A percentile compares a stretch with the other conserved stretches of the same genome.
Conservation (phyloP, 2,329 filamentous ascomycete genomes). For the Fusarium proliferatum region DNA sequence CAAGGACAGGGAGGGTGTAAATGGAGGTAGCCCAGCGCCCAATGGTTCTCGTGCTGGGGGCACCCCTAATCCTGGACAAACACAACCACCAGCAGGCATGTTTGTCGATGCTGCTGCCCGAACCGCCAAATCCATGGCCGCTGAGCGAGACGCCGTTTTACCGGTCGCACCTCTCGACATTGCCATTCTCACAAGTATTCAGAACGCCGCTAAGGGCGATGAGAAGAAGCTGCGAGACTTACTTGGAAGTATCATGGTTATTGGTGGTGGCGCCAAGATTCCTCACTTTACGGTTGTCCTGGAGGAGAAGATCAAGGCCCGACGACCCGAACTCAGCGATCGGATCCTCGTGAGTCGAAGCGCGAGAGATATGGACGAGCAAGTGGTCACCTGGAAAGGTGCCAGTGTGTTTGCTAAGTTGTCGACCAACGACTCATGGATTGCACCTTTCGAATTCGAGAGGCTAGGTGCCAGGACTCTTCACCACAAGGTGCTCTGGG, state of each 20-base stretch:
- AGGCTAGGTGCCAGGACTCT: slow-evolving; percentile 82
- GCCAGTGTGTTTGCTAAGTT: slow-evolving; percentile 96
- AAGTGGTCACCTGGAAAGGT: slow-evolving; percentile 98
- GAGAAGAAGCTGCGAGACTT: slow-evolving; percentile 95
- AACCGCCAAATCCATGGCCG: slow-evolving; percentile 65
- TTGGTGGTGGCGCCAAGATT: slow-evolving; percentile 85
- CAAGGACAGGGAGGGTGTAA: slow-evolving; percentile 55
- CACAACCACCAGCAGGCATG: slow-evolving; percentile 56
- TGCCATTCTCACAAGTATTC: slow-evolving; percentile 89
- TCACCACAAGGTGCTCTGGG: slow-evolving; percentile 81
- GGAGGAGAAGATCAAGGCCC: slow-evolving; percentile 81
- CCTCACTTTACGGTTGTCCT: slow-evolving; percentile 83
- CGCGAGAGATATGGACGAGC: slow-evolving; percentile 93
- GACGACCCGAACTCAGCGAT: slow-evolving; percentile 70
- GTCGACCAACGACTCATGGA: slow-evolving; percentile 94
- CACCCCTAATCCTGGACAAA: slow-evolving; percentile 54
- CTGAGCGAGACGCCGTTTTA: slow-evolving; percentile 81
- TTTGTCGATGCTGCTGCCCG: slow-evolving; percentile 64
- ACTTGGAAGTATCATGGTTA: slow-evolving; percentile 88
- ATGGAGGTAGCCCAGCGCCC: slow-evolving; percentile 64
- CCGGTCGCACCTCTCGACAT: slow-evolving; percentile 86
- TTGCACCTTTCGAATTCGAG: slow-evolving; percentile 88
- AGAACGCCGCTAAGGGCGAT: slow-evolving; percentile 86
- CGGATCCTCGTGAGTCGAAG: slow-evolving; percentile 73
- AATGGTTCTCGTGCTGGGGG: slow-evolving; percentile 63